These are phyloP conservation scores for Populus ilicifolia DNA, from an alignment of 345 rosid genomes.

Conservation along the genomic window DNA sequence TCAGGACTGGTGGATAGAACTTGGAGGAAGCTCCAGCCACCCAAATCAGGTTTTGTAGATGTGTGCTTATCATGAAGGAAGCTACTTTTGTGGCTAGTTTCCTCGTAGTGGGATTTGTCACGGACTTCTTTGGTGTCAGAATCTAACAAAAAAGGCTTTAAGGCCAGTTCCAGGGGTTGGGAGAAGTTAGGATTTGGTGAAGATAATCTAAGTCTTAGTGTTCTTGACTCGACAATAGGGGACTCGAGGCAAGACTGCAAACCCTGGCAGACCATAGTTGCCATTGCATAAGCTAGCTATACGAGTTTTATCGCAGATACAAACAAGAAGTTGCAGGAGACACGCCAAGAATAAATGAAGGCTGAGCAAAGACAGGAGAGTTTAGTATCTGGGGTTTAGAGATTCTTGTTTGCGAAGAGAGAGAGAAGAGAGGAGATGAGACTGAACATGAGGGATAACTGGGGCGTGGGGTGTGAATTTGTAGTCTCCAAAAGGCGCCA, in stretches of 20 bases:
- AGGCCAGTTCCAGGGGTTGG: slow-evolving; percentile 37
- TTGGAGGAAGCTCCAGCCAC: slow-evolving; percentile 56
- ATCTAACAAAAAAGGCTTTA: slow-evolving; percentile 31
- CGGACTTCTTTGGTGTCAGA: slow-evolving; percentile 22
- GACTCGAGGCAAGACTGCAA: slow-evolving; percentile 56
- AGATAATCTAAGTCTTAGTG: slow-evolving; percentile 54
- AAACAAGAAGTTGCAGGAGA: neutral
- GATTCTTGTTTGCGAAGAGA: slow-evolving; percentile 3
- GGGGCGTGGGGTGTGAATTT: slow-evolving; percentile 40
- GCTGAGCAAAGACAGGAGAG: slow-evolving; percentile 16
- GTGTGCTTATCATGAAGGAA: neutral
- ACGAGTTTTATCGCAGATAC: neutral
- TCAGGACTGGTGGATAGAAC: slow-evolving; percentile 25
- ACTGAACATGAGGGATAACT: slow-evolving; percentile 28
- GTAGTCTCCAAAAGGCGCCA: slow-evolving; percentile 42
- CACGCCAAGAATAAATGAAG: neutral
- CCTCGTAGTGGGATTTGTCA: slow-evolving; percentile 18
- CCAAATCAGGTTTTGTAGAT: slow-evolving; percentile 24
- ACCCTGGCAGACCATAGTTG: slow-evolving; percentile 65
- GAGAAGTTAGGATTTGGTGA: slow-evolving; percentile 38
- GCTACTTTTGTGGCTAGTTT: slow-evolving; percentile 3
- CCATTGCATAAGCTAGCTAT: slow-evolving; percentile 32
- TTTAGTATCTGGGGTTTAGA: neutral
- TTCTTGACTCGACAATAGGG: slow-evolving; percentile 47
- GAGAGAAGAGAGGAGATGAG: neutral